These are phyloP conservation scores for Arthrobotrys pseudoclavata DNA, from an alignment of 2,329 filamentous ascomycete genomes.

Conservation along the genomic window DNA sequence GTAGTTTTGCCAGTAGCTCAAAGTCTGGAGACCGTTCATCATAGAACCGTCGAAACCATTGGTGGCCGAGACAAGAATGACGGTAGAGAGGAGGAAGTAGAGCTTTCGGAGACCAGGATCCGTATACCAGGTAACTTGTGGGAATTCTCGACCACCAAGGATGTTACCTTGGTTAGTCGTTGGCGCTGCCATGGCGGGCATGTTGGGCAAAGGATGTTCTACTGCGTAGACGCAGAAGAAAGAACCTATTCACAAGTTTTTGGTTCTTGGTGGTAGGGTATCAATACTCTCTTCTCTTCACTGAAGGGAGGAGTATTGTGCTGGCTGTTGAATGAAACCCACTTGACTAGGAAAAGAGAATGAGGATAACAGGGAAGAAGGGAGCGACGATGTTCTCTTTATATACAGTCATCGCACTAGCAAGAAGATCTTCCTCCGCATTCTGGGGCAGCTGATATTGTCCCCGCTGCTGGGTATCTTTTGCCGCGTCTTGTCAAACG, in stretches of 20 bases:
- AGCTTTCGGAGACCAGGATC: conserved; percentile 65
- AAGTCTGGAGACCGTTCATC: conserved; percentile 69
- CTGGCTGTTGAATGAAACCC: conserved; percentile 56
- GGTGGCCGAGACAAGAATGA: conserved; percentile 65
- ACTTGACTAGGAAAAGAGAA: conserved; percentile 53
- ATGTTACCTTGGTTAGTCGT: conserved; percentile 61
- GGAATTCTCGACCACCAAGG: conserved; percentile 62
- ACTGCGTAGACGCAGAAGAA: conserved; percentile 49
- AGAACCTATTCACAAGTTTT: conserved; percentile 48
- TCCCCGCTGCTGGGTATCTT: conserved; percentile 40
- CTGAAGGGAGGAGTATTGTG: conserved; percentile 54
- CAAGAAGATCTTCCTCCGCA: conserved; percentile 38
- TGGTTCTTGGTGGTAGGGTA: conserved; percentile 33
- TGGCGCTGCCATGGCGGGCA: conserved; percentile 57
- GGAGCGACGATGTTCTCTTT: conserved; percentile 56
- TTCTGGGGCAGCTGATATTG: conserved; percentile 34
- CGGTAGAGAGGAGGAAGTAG: conserved; percentile 65
- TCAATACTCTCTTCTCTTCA: conserved; percentile 58
- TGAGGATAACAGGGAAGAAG: conserved; percentile 37
- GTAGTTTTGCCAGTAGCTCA: conserved; percentile 67
- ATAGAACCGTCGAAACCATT: conserved; percentile 68
- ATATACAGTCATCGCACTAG: conserved; percentile 36
- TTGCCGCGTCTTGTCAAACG: conserved; percentile 41
- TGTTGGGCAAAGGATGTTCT: conserved; percentile 54
- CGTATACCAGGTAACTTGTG: conserved; percentile 64